Percentiles rank a stretch among this genome's conserved stretches.
Conservation (phyloP, 2,329 filamentous ascomycete genomes). For the Aspergillus sp. region DNA sequence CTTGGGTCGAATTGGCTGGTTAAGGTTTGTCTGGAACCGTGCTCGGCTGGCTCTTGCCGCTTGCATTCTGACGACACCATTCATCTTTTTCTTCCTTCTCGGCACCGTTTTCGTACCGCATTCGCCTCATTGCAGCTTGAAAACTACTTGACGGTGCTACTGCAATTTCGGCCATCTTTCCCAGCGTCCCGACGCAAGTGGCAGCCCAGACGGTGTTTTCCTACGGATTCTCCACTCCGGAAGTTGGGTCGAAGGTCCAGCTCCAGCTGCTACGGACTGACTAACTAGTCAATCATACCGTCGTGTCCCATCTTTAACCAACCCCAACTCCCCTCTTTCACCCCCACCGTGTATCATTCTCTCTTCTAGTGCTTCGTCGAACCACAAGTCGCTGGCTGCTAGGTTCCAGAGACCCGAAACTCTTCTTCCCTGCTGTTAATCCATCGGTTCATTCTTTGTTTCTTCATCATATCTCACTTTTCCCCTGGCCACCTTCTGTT, state of each 20-base stretch:
- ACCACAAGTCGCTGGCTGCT: slow-evolving; percentile 20
- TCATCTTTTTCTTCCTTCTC: slow-evolving; percentile 15
- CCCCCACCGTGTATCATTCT: slow-evolving; percentile 25
- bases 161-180: slow-evolving; percentile 4
- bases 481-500: slow-evolving; percentile 20
- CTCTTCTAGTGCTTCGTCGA: slow-evolving; percentile 22
- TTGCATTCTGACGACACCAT: slow-evolving; percentile 42
- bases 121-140: slow-evolving; percentile 7
- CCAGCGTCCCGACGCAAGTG: slow-evolving; percentile 5
- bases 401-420: slow-evolving; percentile 30
- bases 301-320: slow-evolving; percentile 26
- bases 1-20: slow-evolving; percentile 18
- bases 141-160: background rate
- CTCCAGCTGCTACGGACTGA: slow-evolving; percentile 15
- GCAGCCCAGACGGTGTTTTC: background rate
- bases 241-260: slow-evolving; percentile 18
- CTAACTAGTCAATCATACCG: slow-evolving; percentile 27
- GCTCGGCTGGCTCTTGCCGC: slow-evolving; percentile 36
- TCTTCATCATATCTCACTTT: slow-evolving; percentile 19
- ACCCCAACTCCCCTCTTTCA: slow-evolving; percentile 17
- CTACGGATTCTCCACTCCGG: slow-evolving; percentile 27
- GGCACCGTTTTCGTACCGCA: slow-evolving; percentile 33
- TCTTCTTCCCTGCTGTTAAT: slow-evolving; percentile 27
- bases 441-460: slow-evolving; percentile 26
- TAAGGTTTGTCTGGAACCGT: slow-evolving; percentile 37